Base-by-base conservation (phyloP, 352 stramenopile genomes). In the Globisporangium spiculum region DNA sequence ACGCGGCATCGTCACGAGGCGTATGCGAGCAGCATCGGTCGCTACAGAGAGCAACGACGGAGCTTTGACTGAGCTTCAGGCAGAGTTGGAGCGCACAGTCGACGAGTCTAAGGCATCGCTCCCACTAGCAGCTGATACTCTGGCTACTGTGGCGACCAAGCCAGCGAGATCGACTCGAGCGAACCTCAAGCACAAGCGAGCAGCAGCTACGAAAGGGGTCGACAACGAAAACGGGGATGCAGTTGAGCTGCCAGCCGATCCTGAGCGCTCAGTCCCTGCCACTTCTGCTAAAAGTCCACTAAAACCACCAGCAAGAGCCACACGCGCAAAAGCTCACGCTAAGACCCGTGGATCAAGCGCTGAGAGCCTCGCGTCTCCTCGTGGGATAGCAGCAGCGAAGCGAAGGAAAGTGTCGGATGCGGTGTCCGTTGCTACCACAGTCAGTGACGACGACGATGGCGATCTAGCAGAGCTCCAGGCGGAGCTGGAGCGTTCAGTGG, bases 381-480 rank as follows among this genome's bases (percentile, higher is more conserved):
- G 20, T 14, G 24, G 16, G 22, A 24, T 38, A 8, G 38, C 52
- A 41, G 16, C 48, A 58, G 34, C 32, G 41, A 53, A 54, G 26
- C 22, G 27, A 9, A 52, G 46, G 8, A 55, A 65, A 12, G 8
- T 58, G 26, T 62, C 63, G 50, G 73, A 71, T 24, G 59, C 67
- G 3, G 58, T 67, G 8, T 78, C 69, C 30, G 55, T 56, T 6
- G 65, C 62, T 1, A 67, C 68, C 16, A 75, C 71, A 3, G 70
- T 77, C 34, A 78, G 26, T 18, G 54, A 60, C 34, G 54, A 67
- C 60, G 77, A 76, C 57, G 52, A 58, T n/a, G 70, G 70, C 9
- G 56, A 69, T 1, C 63, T 82, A 30, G 67, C 56, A 16, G 75
- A 79, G 46, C 67, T 83, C 5, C 50, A 86, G 69, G 70, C 67